A percentile compares a stretch with the other conserved stretches of the same genome.
Evolutionary conservation across 345 rosid genomes (phyloP).

Genomic region (Rhodamnia rubescens): DNA sequence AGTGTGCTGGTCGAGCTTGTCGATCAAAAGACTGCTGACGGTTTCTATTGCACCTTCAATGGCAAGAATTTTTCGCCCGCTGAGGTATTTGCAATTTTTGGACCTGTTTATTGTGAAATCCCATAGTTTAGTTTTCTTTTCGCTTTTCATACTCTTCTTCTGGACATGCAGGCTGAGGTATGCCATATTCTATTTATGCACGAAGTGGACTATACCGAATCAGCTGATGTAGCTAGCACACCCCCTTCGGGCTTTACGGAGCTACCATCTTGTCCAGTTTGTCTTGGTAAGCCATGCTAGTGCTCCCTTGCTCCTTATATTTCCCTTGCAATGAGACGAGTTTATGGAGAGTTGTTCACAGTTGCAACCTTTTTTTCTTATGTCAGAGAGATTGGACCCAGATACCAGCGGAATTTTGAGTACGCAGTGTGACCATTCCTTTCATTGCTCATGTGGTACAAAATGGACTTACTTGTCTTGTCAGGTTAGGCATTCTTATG

Average conservation of each 20-base stretch:
- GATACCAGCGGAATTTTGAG: slow-evolving; percentile 85
- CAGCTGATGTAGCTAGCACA: slow-evolving; percentile 48
- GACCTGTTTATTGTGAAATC: not conserved
- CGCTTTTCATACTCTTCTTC: not conserved
- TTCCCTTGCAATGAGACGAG: not conserved
- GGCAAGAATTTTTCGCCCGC: slow-evolving; percentile 66
- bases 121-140: not conserved
- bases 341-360: not conserved
- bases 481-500: slow-evolving; percentile 42
- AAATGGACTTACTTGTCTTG: slow-evolving; percentile 94
- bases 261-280: slow-evolving; percentile 85
- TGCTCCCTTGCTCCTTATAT: not conserved
- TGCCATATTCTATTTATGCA: slow-evolving; percentile 61
- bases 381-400: slow-evolving; percentile 79
- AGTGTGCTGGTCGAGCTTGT: slow-evolving; percentile 56
- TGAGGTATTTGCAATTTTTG: slow-evolving; percentile 34
- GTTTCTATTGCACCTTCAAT: slow-evolving; percentile 42
- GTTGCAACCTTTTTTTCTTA: not conserved
- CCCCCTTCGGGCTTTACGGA: slow-evolving; percentile 63
- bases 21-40: slow-evolving; percentile 53
- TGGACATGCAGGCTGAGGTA: slow-evolving; percentile 56
- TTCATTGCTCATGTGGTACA: slow-evolving; percentile 84
- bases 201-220: slow-evolving; percentile 61
- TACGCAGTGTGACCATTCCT: slow-evolving; percentile 89
- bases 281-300: slow-evolving; percentile 48